Base-by-base conservation (phyloP, 495 filamentous ascomycete genomes). In the Bryoglossum gracile region DNA sequence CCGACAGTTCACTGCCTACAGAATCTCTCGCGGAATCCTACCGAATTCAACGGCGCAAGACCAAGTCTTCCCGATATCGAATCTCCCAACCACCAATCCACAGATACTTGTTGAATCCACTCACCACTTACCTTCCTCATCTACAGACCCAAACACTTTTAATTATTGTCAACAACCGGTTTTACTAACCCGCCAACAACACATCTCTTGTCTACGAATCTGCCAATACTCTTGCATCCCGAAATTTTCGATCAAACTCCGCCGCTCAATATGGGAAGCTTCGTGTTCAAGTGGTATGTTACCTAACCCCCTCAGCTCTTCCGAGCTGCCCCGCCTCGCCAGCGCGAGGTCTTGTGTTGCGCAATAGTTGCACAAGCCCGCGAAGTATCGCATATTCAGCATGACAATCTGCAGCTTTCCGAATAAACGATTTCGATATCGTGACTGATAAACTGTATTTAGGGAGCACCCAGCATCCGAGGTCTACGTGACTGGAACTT, bases 401-500 rank as follows among this genome's bases (percentile, higher is more conserved):
- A 6, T 18, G 22, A 37, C 36, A 33, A 5, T n/a, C 17, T 4
- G 16, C 24, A 41, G 19, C 23, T 23, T 42, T n/a, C 40, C 9
- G 22, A 10, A 43, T 14, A n/a, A n/a, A n/a, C n/a, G 41, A n/a
- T 16, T 6, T 42, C 21, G 39, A 22, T 9, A n/a, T 19, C 4
- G 18, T 30, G 41, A 43, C 43, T 34, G 10, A 33, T 8, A 33
- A 14, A 28, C n/a, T 41, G 43, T 24, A 26, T 43, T 46, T 35
- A 90, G 87, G 87, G 77, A 80, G 54, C 80, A 88, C 61, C 60
- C 73, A 53, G 88, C 86, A 51, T 74, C 75, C 51, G 89, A 95
- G 62, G 92, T 98, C 55, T 89, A 84, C 64, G 92, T 98, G 50
- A 95, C 90, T 5, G 92, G 92, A 59, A 91, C 86, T 40, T 98